Percentiles rank a stretch among this genome's conserved stretches.
Conservation (phyloP, 2,329 filamentous ascomycete genomes). For the Davidsoniella australis region DNA sequence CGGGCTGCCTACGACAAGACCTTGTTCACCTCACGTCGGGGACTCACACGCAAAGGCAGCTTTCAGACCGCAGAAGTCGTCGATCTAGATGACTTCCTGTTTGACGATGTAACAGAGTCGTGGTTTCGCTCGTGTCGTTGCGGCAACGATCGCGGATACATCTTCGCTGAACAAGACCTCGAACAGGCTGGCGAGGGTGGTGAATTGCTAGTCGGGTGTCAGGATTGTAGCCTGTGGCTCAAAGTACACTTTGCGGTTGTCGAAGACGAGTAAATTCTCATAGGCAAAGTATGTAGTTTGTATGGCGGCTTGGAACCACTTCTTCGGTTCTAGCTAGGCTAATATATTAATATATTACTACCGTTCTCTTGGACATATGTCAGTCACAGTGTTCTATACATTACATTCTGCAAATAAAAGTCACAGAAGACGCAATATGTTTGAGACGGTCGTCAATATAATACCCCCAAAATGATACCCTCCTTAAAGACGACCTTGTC, state of each 20-base stretch:
- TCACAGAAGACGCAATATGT: too few species aligned
- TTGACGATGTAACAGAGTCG: conserved; percentile 28
- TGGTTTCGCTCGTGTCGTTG: conserved; percentile 47
- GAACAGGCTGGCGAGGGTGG: conserved; percentile 40
- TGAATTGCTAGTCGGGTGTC: conserved; percentile 46
- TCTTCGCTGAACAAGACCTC: conserved; percentile 40
- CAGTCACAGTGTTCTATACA: too few species aligned
- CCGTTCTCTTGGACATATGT: too few species aligned
- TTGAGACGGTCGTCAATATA: too few species aligned
- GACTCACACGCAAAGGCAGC: conserved; percentile 21
- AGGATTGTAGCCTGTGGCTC: conserved; percentile 50
- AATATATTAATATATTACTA: too few species aligned
- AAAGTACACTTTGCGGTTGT: conserved; percentile 45
- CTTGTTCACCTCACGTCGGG: conserved; percentile 21
- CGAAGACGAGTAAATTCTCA: conserved; percentile 16
- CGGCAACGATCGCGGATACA: conserved; percentile 43
- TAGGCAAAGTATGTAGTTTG: too few species aligned
- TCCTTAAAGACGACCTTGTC: too few species aligned
- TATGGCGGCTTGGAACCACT: too few species aligned
- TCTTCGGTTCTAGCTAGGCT: too few species aligned
- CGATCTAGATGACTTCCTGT: conserved; percentile 47
- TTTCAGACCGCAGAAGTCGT: conserved; percentile 45
- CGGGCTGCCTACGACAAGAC: conserved; percentile 37
- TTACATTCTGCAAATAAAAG: too few species aligned
- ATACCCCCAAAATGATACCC: too few species aligned